A percentile compares a stretch with the other conserved stretches of the same genome.
phyloP scores from a whole-genome alignment of 1,284 basidiomycete genomes.

The Fomes fomentarius region DNA sequence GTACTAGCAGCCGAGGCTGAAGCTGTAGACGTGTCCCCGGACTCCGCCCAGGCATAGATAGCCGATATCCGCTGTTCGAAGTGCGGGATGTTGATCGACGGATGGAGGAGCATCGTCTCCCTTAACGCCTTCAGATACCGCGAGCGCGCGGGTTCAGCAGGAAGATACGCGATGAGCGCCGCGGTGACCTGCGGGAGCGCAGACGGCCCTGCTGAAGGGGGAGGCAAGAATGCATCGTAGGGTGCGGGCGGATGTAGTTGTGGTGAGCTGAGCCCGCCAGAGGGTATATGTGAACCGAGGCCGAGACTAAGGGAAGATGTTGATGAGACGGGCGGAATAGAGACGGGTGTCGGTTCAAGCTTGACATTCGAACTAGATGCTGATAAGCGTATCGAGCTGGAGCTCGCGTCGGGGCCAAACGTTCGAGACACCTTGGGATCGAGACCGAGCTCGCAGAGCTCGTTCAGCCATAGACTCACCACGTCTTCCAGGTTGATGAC shows the following conservation, averaged over 20 bases:
- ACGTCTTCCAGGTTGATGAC: constrained; percentile 60
- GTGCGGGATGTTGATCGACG: constrained; percentile 53
- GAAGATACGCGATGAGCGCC: constrained; percentile 42
- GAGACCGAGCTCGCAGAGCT: constrained; percentile 24
- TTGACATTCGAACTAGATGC: constrained; percentile 42
- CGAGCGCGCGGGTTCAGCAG: constrained; percentile 41
- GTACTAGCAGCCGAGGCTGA: no score
- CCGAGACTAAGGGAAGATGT: constrained; percentile 16
- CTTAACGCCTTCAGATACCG: constrained; percentile 43
- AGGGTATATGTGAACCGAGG: constrained; percentile 5
- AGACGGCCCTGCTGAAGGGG: constrained; percentile 15
- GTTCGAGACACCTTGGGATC: constrained; percentile 11
- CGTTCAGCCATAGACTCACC: constrained; percentile 55
- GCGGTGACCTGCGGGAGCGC: constrained; percentile 42
- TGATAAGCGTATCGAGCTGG: constrained; percentile 15
- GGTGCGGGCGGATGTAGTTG: constrained; percentile 23
- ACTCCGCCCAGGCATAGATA: constrained; percentile 46
- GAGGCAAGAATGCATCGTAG: constrained; percentile 27
- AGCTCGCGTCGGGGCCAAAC: constrained; percentile 12
- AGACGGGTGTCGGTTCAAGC: constrained; percentile 44
- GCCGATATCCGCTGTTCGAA: constrained; percentile 49
- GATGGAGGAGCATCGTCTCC: constrained; percentile 50
- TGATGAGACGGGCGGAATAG: constrained; percentile 32
- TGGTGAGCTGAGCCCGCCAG: constrained; percentile 7
- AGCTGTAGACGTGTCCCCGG: constrained; percentile 5